Conservation (phyloP, 2,329 filamentous ascomycete genomes). For the Helicocarpus griseus region DNA sequence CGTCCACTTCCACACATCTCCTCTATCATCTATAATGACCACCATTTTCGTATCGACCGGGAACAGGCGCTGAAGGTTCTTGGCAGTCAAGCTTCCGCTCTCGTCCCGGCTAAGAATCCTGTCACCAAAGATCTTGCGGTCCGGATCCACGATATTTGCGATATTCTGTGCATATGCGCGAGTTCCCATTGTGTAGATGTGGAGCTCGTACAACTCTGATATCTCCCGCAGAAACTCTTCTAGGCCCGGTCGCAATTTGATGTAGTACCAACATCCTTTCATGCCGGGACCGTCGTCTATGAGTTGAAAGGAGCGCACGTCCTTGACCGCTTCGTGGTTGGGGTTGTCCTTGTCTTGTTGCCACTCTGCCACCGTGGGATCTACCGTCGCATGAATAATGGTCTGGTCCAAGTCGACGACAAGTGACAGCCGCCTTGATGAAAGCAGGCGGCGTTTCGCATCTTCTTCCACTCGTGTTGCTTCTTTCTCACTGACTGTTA, state of each 20-base stretch:
- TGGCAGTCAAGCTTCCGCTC: conserved; percentile 84
- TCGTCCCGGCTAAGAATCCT: conserved; percentile 94
- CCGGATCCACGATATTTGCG: conserved; percentile 83
- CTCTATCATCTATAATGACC: conserved; percentile 94
- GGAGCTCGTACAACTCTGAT: conserved; percentile 77
- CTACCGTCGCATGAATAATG: conserved; percentile 95
- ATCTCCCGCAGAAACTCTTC: conserved; percentile 69
- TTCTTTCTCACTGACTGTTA: conserved; percentile 75
- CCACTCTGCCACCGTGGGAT: conserved; percentile 94
- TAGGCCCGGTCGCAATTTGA: conserved; percentile 88
- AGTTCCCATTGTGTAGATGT: conserved; percentile 99
- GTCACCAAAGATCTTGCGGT: conserved; percentile 82
- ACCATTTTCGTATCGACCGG: conserved; percentile 98
- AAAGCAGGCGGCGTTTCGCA: conserved; percentile 70
- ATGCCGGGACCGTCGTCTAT: conserved; percentile 71
- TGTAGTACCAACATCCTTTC: conserved; percentile 87
- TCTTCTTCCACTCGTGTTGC: conserved; percentile 77
- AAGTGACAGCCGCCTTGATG: conserved; percentile 74
- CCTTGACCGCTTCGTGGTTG: conserved; percentile 82
- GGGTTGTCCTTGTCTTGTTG: conserved; percentile 78
- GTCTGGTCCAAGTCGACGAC: conserved; percentile 98
- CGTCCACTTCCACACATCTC: conserved; percentile 92
- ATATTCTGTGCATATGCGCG: conserved; percentile 91
- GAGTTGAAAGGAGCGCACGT: conserved; percentile 81
- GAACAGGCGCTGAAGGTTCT: conserved; percentile 83